Conservation (phyloP, 345 rosid species). For the Melastoma malabathricum region DNA sequence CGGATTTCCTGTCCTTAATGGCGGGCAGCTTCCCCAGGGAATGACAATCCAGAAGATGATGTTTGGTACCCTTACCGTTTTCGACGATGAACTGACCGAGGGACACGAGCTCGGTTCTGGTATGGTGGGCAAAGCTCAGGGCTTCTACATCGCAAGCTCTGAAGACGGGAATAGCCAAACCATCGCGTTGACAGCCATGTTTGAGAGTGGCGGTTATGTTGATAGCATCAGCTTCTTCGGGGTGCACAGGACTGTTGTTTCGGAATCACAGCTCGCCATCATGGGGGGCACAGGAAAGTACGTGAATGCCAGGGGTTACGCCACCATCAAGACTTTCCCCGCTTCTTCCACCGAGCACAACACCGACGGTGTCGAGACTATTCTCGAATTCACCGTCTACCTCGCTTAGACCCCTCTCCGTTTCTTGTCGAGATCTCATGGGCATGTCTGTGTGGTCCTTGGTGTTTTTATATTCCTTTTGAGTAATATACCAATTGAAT, state of each 20-base stretch:
- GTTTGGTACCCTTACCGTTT: slow-evolving; percentile 77
- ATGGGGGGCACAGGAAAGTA: slow-evolving; percentile 90
- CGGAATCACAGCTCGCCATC: slow-evolving; percentile 68
- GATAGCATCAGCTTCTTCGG: slow-evolving; percentile 79
- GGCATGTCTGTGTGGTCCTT: too few species aligned
- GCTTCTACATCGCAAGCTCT: slow-evolving; percentile 69
- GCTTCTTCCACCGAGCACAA: slow-evolving; percentile 29
- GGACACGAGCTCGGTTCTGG: slow-evolving; percentile 59
- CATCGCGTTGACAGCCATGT: slow-evolving; percentile 74
- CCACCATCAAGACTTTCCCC: slow-evolving; percentile 53
- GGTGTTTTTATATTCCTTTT: too few species aligned
- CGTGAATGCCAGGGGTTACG: slow-evolving; percentile 61
- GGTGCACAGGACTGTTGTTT: slow-evolving; percentile 48
- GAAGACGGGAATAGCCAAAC: slow-evolving; percentile 69
- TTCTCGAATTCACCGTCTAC: slow-evolving; percentile 45
- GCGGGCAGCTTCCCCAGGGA: slow-evolving; percentile 47
- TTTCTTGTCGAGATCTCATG: background rate
- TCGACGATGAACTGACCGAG: slow-evolving; percentile 70
- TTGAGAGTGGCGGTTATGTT: slow-evolving; percentile 46
- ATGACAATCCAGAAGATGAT: slow-evolving; percentile 41
- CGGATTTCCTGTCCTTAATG: slow-evolving; percentile 29
- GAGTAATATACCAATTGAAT: too few species aligned
- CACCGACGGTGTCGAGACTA: slow-evolving; percentile 59
- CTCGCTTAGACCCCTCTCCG: slow-evolving; percentile 24
- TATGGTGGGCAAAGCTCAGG: slow-evolving; percentile 71